Conservation (phyloP, 2,329 filamentous ascomycete genomes). For the Claviceps africana region DNA sequence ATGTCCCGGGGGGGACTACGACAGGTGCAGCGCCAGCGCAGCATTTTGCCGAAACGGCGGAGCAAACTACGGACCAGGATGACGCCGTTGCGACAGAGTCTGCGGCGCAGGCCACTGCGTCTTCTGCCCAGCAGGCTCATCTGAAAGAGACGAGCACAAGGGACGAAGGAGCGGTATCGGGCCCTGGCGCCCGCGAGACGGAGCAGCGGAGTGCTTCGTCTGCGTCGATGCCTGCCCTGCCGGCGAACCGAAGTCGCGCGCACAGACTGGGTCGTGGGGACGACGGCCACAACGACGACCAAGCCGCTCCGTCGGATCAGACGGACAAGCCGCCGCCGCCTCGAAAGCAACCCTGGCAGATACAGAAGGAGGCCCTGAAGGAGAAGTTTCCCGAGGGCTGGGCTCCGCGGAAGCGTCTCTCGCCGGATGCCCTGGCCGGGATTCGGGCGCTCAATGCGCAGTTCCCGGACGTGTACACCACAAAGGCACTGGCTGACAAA, state of each 20-base stretch:
- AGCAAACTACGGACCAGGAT: background rate
- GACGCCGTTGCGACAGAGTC: no score
- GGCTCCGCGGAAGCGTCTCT: slow-evolving; percentile 73
- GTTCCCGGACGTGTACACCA: slow-evolving; percentile 66
- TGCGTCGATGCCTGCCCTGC: background rate
- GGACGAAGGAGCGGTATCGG: background rate
- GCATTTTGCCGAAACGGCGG: background rate
- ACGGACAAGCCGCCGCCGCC: background rate
- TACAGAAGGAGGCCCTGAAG: slow-evolving; percentile 61
- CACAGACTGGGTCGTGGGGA: background rate
- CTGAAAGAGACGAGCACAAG: background rate
- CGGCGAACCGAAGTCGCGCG: background rate
- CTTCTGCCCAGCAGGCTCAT: background rate
- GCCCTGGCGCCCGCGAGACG: background rate
- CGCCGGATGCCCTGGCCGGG: slow-evolving; percentile 81
- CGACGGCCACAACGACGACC: background rate
- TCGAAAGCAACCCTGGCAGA: slow-evolving; percentile 46
- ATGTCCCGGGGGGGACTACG: background rate
- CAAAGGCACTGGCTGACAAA: slow-evolving; percentile 54
- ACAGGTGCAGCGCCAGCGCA: background rate
- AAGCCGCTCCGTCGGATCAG: no score
- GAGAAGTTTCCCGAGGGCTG: slow-evolving; percentile 72
- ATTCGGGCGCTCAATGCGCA: slow-evolving; percentile 71
- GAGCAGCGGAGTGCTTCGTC: background rate
- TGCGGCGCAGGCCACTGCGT: background rate